A percentile compares a stretch with the other conserved stretches of the same genome.
phyloP scores from a whole-genome alignment of 2,329 filamentous ascomycete species.

The Penicillium occitanis region DNA sequence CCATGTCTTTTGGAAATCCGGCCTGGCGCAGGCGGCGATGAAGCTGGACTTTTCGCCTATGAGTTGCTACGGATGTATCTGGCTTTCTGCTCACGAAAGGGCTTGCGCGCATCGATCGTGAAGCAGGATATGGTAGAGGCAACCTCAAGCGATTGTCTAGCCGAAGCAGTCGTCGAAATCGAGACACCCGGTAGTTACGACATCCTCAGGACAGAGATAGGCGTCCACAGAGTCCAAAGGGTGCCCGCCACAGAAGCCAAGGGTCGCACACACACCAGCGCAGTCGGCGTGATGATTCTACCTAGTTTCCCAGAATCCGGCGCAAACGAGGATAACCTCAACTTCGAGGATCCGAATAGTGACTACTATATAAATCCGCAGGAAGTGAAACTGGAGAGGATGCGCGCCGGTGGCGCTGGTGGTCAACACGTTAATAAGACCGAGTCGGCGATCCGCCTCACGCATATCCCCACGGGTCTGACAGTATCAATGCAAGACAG shows the following conservation, averaged over 20 bases:
- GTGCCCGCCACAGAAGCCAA: slow-evolving; percentile 88
- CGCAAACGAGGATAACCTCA: slow-evolving; percentile 44
- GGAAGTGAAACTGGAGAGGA: slow-evolving; percentile 82
- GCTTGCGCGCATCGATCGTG: slow-evolving; percentile 66
- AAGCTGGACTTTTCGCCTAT: slow-evolving; percentile 86
- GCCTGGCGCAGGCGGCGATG: slow-evolving; percentile 86
- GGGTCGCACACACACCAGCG: slow-evolving; percentile 89
- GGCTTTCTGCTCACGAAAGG: slow-evolving; percentile 68
- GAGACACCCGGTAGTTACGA: slow-evolving; percentile 76
- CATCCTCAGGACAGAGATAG: slow-evolving; percentile 78
- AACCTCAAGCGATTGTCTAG: slow-evolving; percentile 65
- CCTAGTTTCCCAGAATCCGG: slow-evolving; percentile 69
- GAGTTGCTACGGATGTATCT: slow-evolving; percentile 90
- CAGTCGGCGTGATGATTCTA: slow-evolving; percentile 87
- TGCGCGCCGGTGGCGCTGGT: slow-evolving; percentile 87
- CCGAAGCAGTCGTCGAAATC: slow-evolving; percentile 86
- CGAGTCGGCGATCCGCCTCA: slow-evolving; percentile 90
- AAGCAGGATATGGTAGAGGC: slow-evolving; percentile 78
- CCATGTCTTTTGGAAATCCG: slow-evolving; percentile 90
- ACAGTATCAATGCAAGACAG: slow-evolving; percentile 91
- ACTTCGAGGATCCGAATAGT: slow-evolving; percentile 79
- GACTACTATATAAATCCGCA: slow-evolving; percentile 86
- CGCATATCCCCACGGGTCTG: slow-evolving; percentile 82
- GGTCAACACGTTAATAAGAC: slow-evolving; percentile 99
- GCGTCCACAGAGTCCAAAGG: slow-evolving; percentile 92